Conservation (phyloP, 1,139 yeast genomes). For the Arxiozyma bovina region DNA sequence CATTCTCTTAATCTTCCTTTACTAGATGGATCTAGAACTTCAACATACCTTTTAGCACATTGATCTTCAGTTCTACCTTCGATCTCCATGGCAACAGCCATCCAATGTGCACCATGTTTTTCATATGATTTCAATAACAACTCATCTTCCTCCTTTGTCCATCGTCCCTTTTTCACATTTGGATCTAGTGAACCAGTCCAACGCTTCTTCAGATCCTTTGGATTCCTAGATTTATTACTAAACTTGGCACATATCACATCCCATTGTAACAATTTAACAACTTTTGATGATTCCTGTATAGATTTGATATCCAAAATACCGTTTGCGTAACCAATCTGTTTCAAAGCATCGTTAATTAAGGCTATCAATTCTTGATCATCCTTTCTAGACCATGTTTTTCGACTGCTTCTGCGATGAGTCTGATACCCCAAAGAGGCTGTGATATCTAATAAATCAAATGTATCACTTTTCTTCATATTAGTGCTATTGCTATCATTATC, state of each 20-base stretch:
- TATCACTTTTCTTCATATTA: slow-evolving; percentile 19
- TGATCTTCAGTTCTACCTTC: slow-evolving; percentile 90
- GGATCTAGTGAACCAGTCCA: slow-evolving; percentile 84
- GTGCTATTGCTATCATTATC: neutral
- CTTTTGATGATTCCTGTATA: slow-evolving; percentile 23
- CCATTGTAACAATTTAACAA: slow-evolving; percentile 42
- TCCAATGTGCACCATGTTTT: slow-evolving; percentile 77
- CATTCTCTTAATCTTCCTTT: slow-evolving; percentile 73
- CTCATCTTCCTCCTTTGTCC: slow-evolving; percentile 83
- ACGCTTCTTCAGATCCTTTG: slow-evolving; percentile 64
- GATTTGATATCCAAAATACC: slow-evolving; percentile 30
- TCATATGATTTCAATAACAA: slow-evolving; percentile 54
- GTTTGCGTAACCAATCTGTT: slow-evolving; percentile 26
- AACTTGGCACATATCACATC: slow-evolving; percentile 46
- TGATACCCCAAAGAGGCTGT: slow-evolving; percentile 71
- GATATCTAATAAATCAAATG: slow-evolving; percentile 55
- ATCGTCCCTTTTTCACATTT: slow-evolving; percentile 67
- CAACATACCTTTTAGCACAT: slow-evolving; percentile 85
- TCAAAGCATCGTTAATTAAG: slow-evolving; percentile 33
- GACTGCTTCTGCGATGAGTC: slow-evolving; percentile 52
- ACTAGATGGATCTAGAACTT: slow-evolving; percentile 72
- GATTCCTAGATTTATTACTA: slow-evolving; percentile 40
- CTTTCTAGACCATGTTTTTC: slow-evolving; percentile 61
- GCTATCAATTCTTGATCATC: slow-evolving; percentile 47
- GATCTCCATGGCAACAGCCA: slow-evolving; percentile 65